These are phyloP conservation scores for Stemphylium vesicarium DNA, from an alignment of 2,329 filamentous ascomycete species.

Conservation along the genomic window DNA sequence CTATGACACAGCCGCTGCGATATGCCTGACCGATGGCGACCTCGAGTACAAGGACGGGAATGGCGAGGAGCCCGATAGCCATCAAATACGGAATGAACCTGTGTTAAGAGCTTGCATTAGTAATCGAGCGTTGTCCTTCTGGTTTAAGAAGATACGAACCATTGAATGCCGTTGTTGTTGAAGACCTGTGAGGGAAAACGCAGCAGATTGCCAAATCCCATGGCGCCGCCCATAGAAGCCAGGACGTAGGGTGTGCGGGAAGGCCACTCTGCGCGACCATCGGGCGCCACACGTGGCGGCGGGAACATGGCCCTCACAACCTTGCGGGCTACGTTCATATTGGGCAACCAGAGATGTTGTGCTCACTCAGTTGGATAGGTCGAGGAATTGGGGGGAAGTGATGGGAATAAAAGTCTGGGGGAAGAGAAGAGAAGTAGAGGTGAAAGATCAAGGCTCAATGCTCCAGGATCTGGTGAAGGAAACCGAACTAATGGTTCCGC, in stretches of 20 bases:
- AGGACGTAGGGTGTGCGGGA: constrained; percentile 1
- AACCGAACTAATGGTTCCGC: background rate
- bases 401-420: background rate
- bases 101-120: too few relatives aligned
- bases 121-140: too few relatives aligned
- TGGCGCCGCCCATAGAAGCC: constrained; percentile 2
- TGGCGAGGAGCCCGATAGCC: background rate
- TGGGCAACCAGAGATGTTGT: background rate
- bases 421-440: background rate
- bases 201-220: constrained; percentile 3
- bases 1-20: constrained; percentile 6
- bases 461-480: background rate
- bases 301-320: background rate
- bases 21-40: constrained; percentile 4
- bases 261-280: constrained; percentile 5
- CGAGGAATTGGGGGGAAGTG: background rate
- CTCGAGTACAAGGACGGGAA: background rate
- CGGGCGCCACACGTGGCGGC: constrained; percentile 1
- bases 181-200: constrained; percentile 5
- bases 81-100: background rate
- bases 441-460: background rate
- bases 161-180: constrained; percentile 4
- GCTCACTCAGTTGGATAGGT: background rate
- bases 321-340: background rate
- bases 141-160: background rate